Evolutionary conservation across 2,329 filamentous ascomycete species (phyloP), one percentile per base, ranked within the genome.

Genomic region (Aplosporella prunicola): DNA sequence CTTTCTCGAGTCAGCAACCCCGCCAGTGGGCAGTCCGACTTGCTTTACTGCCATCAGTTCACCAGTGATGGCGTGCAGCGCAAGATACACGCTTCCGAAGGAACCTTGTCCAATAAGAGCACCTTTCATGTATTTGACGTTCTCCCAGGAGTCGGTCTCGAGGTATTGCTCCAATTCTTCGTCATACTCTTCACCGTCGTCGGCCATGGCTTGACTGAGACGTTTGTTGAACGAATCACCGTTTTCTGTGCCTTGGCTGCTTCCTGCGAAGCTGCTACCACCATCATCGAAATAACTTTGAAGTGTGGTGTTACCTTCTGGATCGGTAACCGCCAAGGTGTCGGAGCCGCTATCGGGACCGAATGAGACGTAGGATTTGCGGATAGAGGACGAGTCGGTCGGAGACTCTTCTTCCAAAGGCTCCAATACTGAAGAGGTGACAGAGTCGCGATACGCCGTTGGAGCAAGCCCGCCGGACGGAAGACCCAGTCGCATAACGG

Each of bases 101-200:
- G 88, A 95, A 45, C 91, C 91, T 62, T 95, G 87, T 20, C 91
- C 91, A 48, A 98, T 98, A 45, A 96, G 71, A 20, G 89, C 88
- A 54, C 91, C 91, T 68, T 96, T 95, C 87, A 98, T 96, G 84
- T 93, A 98, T 61, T 94, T 93, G 66, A 89, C 83, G 45, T 94
- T 88, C 47, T 93, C 88, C 78, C 91, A 96, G 7, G 86, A 93
- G 55, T 95, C 86, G 46, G 86, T 85, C 22, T 86, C 79, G 26
- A 96, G 71, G 69, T 95, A 95, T 53, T 88, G 88, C 49, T 82
- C 78, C 15, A 96, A 71, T 50, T 91, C 88, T 53, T 88, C 84
- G 51, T 96, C 89, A 5, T 78, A 78, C 51, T 93, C 91, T 56
- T 95, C 89, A 22, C 87, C 88, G 52, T 96, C 89, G 49, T 93